Base-by-base conservation (phyloP, 75 land plant genomes). In the Pinus taeda region DNA sequence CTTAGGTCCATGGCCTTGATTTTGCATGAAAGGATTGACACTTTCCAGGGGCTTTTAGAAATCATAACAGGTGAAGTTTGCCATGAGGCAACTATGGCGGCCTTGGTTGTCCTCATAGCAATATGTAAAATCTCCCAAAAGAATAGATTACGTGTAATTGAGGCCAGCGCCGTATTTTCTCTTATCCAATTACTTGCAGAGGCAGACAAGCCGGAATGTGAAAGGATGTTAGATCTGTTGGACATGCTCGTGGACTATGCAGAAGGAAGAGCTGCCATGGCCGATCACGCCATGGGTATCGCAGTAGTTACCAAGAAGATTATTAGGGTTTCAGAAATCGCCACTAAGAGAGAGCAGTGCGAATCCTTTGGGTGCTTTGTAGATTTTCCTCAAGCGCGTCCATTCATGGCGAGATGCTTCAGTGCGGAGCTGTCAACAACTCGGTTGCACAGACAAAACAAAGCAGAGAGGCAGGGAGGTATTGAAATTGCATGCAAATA, bases 391-490 rank as follows among this genome's bases (percentile, higher is more conserved):
- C 89, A 17, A 79, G 73, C 33, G 81, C 83, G 26, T 81, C 74
- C 72, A 81, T 84, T 14, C 11, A 81, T 75, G 78, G 82, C 63
- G 86, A 87, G 17, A 84, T 88, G 89, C 3, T 84, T 82, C 33
- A 74, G 37, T 88, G 20, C 55, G 89, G 89, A 4, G 30, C 84
- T 30, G 89, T 84, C 26, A 81, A 55, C 86, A 88, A 22, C 5
- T 84, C 1, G 84, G 78, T 3, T 78, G 82, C 4, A 67, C 2
- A 6, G n/a, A 0, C 0, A 73, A 83, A 20, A 84, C 82, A 15
- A 88, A 78, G 80, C 86, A 82, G 58, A 84, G 64, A 71, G 89
- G 79, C 18, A 20, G 77, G 75, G 80, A 75, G 82, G 82, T 88
- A 17, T 39, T 88, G 2, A 88, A 75, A 78, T 4, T 84, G 84